A percentile compares a stretch with the other conserved stretches of the same genome.
Conservation (phyloP, 805 yeast genomes). For the Hanseniaspora valbyensis region DNA sequence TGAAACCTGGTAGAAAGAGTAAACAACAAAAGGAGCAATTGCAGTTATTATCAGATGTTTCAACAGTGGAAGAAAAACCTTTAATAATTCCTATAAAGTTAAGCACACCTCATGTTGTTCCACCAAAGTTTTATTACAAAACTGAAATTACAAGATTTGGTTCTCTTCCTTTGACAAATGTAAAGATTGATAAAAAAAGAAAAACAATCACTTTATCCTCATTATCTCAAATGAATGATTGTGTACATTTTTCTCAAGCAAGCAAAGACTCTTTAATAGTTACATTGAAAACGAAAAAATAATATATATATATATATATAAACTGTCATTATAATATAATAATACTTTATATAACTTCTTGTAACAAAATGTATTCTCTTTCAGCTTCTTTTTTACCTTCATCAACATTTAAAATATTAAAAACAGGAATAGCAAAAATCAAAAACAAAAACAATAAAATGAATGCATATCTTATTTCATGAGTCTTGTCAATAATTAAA, state of each 20-base stretch:
- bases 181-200: slow-evolving; percentile 4
- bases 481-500: slow-evolving; percentile 57
- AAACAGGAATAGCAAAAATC: slow-evolving; percentile 47
- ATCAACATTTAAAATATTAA: slow-evolving; percentile 43
- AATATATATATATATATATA: not conserved
- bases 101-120: not conserved
- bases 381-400: slow-evolving; percentile 50
- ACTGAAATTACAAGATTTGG: slow-evolving; percentile 10
- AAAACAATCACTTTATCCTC: slow-evolving; percentile 6
- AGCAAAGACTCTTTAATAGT: not conserved
- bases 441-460: slow-evolving; percentile 48
- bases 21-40: not conserved
- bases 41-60: too few relatives aligned
- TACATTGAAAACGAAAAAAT: not conserved
- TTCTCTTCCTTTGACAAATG: slow-evolving; percentile 9
- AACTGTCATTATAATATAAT: not conserved
- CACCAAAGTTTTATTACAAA: slow-evolving; percentile 4
- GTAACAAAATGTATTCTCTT: slow-evolving; percentile 6
- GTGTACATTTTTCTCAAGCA: not conserved
- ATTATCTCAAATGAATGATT: not conserved
- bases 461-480: slow-evolving; percentile 62
- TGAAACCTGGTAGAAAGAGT: not conserved
- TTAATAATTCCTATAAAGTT: not conserved
- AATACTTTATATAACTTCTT: slow-evolving; percentile 5
- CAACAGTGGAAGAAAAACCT: too few relatives aligned